phyloP scores from a whole-genome alignment of 2,329 filamentous ascomycete genomes.

The Exophiala oligosperma region DNA sequence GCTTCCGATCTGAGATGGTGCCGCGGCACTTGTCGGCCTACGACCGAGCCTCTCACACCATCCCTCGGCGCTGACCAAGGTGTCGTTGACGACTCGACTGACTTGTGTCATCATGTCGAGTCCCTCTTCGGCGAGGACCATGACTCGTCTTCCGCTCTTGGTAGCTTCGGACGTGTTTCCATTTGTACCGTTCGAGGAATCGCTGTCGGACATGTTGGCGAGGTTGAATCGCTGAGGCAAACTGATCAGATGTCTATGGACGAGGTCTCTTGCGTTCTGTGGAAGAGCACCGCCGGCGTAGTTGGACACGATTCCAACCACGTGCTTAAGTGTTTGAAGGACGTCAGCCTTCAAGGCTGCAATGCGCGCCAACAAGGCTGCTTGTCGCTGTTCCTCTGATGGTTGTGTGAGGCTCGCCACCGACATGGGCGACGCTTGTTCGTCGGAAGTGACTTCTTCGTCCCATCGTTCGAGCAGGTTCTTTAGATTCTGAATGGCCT shows the following conservation, averaged over 20 bases:
- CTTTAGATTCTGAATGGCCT: constrained; percentile 72
- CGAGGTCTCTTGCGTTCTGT: constrained; percentile 80
- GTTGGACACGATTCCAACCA: constrained; percentile 80
- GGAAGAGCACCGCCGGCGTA: constrained; percentile 91
- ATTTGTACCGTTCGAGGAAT: constrained; percentile 47
- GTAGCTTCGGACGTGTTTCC: constrained; percentile 48
- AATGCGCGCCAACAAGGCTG: constrained; percentile 61
- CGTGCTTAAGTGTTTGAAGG: constrained; percentile 75
- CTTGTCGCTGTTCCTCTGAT: constrained; percentile 46
- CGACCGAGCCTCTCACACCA: constrained; percentile 81
- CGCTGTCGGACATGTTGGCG: constrained; percentile 57
- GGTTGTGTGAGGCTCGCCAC: constrained; percentile 26
- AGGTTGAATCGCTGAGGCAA: constrained; percentile 80
- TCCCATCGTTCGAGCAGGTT: constrained; percentile 81
- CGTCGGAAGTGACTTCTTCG: constrained; percentile 38
- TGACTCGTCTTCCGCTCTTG: constrained; percentile 68
- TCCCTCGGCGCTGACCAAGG: constrained; percentile 83
- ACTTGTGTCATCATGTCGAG: constrained; percentile 95
- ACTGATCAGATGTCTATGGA: constrained; percentile 79
- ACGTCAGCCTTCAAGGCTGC: constrained; percentile 68
- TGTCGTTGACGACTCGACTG: constrained; percentile 81
- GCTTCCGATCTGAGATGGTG: constrained; percentile 5
- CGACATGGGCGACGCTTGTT: constrained; percentile 31
- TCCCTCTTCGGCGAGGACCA: constrained; percentile 85
- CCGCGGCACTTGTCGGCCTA: constrained; percentile 31